A percentile compares a stretch with the other conserved stretches of the same genome.
Conservation (phyloP, 352 stramenopile genomes). For the Phytopythium cucurbitacearum region DNA sequence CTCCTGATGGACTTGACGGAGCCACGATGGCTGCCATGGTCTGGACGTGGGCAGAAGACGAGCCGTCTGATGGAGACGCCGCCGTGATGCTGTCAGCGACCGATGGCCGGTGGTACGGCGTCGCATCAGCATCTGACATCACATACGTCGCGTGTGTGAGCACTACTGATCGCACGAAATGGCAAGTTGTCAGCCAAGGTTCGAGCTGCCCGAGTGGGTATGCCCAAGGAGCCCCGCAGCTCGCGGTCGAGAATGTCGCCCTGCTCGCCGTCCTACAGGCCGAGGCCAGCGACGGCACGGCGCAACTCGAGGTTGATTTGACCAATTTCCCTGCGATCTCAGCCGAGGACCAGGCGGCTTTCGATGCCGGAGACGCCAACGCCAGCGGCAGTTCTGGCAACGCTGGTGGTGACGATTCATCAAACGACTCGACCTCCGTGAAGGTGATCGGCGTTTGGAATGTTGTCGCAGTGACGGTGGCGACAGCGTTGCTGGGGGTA, state of each 20-base stretch:
- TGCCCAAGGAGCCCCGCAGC: conserved; percentile 19
- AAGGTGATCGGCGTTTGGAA: neutral
- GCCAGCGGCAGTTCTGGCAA: conserved; percentile 9
- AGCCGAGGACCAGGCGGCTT: conserved; percentile 33
- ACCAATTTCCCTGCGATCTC: conserved; percentile 40
- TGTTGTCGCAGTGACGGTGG: neutral
- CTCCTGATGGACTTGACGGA: conserved; percentile 54
- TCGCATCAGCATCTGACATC: conserved; percentile 32
- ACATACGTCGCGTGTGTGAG: conserved; percentile 50
- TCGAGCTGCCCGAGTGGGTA: conserved; percentile 38
- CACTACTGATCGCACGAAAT: conserved; percentile 34
- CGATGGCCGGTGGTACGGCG: conserved; percentile 56
- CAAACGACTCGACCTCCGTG: neutral
- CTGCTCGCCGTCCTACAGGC: conserved; percentile 26
- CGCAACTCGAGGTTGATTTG: conserved; percentile 48
- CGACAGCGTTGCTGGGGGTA: neutral
- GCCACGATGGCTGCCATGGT: conserved; percentile 43
- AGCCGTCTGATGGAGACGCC: conserved; percentile 30
- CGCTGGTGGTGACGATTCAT: conserved; percentile 3
- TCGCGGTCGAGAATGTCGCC: conserved; percentile 51
- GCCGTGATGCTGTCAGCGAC: conserved; percentile 38
- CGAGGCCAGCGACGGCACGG: conserved; percentile 21
- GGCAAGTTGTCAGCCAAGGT: conserved; percentile 43
- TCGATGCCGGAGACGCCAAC: conserved; percentile 21
- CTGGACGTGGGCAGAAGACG: conserved; percentile 56